phyloP scores from a whole-genome alignment of 2,329 filamentous ascomycete species.

The Pseudogymnoascus sp. region DNA sequence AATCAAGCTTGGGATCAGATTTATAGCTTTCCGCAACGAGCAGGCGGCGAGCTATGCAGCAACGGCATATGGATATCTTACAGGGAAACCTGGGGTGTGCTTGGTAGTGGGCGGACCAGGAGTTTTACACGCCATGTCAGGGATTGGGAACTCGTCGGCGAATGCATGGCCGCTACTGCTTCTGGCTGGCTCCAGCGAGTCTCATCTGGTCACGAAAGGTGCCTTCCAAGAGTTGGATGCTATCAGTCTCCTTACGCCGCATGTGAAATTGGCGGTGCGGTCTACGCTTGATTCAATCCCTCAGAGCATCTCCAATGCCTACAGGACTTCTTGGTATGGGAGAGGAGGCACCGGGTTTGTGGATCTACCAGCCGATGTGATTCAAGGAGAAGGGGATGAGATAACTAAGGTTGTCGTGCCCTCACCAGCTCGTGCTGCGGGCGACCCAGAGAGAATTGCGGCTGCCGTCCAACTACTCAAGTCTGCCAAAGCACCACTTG shows the following conservation, averaged over 20 bases:
- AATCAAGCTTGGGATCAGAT: slow-evolving; percentile 47
- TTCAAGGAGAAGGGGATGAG: slow-evolving; percentile 34
- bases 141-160: slow-evolving; percentile 43
- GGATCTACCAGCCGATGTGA: slow-evolving; percentile 48
- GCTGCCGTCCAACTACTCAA: slow-evolving; percentile 38
- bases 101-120: slow-evolving; percentile 52
- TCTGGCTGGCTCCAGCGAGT: slow-evolving; percentile 46
- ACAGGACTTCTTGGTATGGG: slow-evolving; percentile 45
- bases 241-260: slow-evolving; percentile 42
- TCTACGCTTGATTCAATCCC: slow-evolving; percentile 38
- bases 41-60: slow-evolving; percentile 51
- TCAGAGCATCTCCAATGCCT: slow-evolving; percentile 41
- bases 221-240: slow-evolving; percentile 51
- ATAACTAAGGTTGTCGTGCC: slow-evolving; percentile 23
- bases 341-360: slow-evolving; percentile 45
- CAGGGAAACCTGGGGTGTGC: slow-evolving; percentile 46
- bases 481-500: slow-evolving; percentile 40
- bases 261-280: slow-evolving; percentile 43
- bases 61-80: slow-evolving; percentile 50
- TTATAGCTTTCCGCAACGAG: slow-evolving; percentile 51
- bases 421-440: slow-evolving; percentile 35
- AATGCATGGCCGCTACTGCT: slow-evolving; percentile 48
- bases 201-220: slow-evolving; percentile 42
- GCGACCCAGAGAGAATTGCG: slow-evolving; percentile 35
- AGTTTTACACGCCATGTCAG: slow-evolving; percentile 49